Evolutionary conservation across 305 asterid genomes (phyloP), one percentile per base, ranked within the genome.

Genomic region (Plantago lanceolata): DNA sequence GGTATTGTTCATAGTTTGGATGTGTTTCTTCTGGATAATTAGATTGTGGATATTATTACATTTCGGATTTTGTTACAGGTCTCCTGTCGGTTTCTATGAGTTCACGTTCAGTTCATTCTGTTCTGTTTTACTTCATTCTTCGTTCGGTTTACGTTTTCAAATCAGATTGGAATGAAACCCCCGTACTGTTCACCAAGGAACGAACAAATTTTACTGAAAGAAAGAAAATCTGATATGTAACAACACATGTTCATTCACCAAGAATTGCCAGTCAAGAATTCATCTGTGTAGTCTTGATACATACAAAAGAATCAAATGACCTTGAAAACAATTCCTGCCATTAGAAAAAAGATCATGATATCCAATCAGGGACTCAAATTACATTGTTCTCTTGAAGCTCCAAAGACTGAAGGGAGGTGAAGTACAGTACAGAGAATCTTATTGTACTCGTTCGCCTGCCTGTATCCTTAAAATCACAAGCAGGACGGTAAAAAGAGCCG

Each of bases 401-500:
- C 61, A 45, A 17, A 3, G 19, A 48, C 29, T 50, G 19, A 13
- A 19, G n/a, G 17, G 43, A 17, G 40, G 57, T 19, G 50, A 51
- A 19, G 52, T 45, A 17, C 18, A 37, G 40, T 55, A 26, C 13
- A 28, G 18, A 40, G 43, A 37, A 48, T 59, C 19, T 40, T 11
- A 28, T 31, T 24, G 21, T 21, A 19, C 63, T 35, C 24, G 15
- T 51, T 33, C 12, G 9, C 7, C 24, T 47, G 51, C 59, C 19
- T 1, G 69, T 19, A 45, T 55, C 37, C 48, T 54, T 43, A 65
- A 71, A 49, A 63, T 72, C 75, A 1, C 83, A 26, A 89, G 82
- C 64, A 87, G 86, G 69, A 89, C 77, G 51, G 97, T 80, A 63
- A 75, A 72, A 45, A 92, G 81, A 70, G 96, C 96, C 76, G 84